These are phyloP conservation scores for Oryza glaberrima DNA, from an alignment of 176 grass and related monocot species.

Conservation along the genomic window DNA sequence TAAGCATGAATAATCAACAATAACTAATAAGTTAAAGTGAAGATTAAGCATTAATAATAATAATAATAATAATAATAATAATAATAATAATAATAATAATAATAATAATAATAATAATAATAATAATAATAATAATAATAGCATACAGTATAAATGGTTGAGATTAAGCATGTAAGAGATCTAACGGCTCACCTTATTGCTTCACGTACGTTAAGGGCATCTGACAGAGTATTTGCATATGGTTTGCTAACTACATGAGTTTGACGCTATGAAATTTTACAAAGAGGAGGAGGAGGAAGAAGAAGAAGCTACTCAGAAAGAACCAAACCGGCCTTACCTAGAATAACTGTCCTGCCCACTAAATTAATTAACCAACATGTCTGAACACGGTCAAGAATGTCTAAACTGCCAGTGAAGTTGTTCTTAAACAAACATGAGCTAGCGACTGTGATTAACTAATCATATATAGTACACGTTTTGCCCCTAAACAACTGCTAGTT, in stretches of 20 bases:
- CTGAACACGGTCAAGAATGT: slow-evolving; percentile 21
- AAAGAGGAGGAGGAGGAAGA: background rate
- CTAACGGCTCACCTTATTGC: no score
- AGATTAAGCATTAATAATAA: no score
- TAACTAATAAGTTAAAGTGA: no score
- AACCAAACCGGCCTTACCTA: background rate
- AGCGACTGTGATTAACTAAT: background rate
- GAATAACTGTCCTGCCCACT: background rate
- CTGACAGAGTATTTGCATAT: background rate
- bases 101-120: no score
- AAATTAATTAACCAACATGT: background rate
- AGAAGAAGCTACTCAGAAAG: background rate
- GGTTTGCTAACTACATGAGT: background rate
- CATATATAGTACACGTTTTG: background rate
- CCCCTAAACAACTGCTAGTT: background rate
- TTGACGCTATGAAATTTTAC: background rate
- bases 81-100: no score
- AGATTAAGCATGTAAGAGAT: no score
- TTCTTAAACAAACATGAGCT: background rate
- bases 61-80: no score
- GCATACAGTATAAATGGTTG: no score
- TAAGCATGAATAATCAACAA: no score
- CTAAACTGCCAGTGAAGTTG: background rate
- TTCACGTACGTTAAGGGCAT: no score
- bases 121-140: no score